A percentile compares a stretch with the other conserved stretches of the same genome.
Conservation (phyloP, 2,329 filamentous ascomycete genomes). For the Alternaria tenuissima region DNA sequence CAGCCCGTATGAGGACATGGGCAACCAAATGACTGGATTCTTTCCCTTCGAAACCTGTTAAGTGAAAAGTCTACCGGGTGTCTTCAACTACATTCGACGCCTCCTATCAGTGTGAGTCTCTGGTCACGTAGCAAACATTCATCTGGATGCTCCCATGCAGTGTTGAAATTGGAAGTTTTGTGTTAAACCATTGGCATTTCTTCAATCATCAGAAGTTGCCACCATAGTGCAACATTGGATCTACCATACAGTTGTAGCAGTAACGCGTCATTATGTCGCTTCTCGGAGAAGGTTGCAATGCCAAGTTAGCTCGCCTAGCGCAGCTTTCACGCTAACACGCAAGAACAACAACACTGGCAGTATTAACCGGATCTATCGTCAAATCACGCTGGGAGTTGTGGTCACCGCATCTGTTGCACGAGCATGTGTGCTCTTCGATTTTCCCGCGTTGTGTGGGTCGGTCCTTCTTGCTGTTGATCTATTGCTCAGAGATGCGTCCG, state of each 20-base stretch:
- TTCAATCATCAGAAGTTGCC: not conserved
- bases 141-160: not conserved
- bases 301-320: not conserved
- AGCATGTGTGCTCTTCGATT: not conserved
- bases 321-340: not conserved
- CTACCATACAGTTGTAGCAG: not conserved
- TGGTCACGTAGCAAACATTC: not conserved
- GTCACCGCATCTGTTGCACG: not conserved
- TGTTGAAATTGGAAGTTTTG: not conserved
- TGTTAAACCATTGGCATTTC: not conserved
- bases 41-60: not conserved
- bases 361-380: not conserved
- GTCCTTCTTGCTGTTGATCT: not conserved
- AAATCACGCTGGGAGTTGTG: not conserved
- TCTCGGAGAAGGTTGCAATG: not conserved
- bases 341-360: not conserved
- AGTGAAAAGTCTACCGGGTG: not conserved
- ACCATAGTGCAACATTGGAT: not conserved
- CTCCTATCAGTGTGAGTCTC: not conserved
- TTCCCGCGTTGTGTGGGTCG: not conserved
- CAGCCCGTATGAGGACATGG: not conserved
- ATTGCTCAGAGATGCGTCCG: conserved; percentile 9
- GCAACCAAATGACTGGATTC: conserved; percentile 1
- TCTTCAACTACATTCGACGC: not conserved
- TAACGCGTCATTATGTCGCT: not conserved